Conservation (phyloP, 148 eudicot genomes). For the Vaccinium darrowii region DNA sequence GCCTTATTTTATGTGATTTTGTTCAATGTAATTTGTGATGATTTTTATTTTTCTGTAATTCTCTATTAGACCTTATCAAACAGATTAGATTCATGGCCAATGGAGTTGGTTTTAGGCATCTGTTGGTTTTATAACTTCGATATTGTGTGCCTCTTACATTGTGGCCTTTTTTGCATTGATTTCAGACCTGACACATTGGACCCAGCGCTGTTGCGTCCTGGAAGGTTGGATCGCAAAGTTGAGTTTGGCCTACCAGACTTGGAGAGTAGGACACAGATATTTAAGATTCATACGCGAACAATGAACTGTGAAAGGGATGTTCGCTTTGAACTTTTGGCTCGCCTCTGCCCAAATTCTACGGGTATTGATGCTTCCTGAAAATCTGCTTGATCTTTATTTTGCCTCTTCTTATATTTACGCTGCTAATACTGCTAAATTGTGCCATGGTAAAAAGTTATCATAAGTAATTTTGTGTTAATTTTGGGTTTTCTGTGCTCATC, state of each 20-base stretch:
- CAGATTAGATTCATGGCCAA: neutral
- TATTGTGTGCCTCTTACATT: neutral
- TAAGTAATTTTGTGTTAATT: neutral
- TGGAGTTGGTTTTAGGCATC: neutral
- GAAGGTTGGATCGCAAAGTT: slow-evolving; percentile 81
- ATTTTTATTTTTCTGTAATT: neutral
- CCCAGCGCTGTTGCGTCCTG: slow-evolving; percentile 90
- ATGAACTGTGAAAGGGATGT: slow-evolving; percentile 95
- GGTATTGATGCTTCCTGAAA: slow-evolving; percentile 38
- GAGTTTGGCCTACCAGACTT: slow-evolving; percentile 95
- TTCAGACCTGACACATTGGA: slow-evolving; percentile 85
- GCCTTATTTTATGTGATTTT: neutral
- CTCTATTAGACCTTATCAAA: neutral
- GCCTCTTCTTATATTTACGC: neutral
- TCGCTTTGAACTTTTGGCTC: slow-evolving; percentile 91
- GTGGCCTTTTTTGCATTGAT: neutral
- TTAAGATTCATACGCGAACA: slow-evolving; percentile 87
- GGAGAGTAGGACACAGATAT: slow-evolving; percentile 85
- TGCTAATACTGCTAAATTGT: neutral
- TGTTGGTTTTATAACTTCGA: neutral
- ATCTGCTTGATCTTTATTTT: neutral
- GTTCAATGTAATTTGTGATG: neutral
- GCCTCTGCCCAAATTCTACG: slow-evolving; percentile 94
- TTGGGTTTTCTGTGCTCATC: neutral
- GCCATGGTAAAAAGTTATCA: neutral